A percentile compares a stretch with the other conserved stretches of the same genome.
Evolutionary conservation across 1,284 basidiomycete genomes (phyloP).

Genomic region (Puccinia novopanici): DNA sequence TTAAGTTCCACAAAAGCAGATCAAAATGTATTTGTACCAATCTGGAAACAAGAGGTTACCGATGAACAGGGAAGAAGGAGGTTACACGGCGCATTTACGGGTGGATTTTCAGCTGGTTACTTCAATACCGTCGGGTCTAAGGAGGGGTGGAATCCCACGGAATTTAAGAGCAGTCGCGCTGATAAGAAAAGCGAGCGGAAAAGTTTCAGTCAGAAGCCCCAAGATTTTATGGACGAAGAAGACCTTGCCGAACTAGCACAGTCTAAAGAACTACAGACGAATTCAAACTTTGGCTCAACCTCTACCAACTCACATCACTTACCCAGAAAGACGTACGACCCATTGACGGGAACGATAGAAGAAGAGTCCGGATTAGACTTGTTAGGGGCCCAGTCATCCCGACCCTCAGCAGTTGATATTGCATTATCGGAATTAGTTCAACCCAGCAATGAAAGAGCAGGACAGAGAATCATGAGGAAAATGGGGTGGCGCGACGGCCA

Average conservation of each 20-base stretch:
- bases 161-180: conserved; percentile 71
- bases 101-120: conserved; percentile 95
- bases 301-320: conserved; percentile 37
- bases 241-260: conserved; percentile 80
- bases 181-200: conserved; percentile 68
- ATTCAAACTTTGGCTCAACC: conserved; percentile 44
- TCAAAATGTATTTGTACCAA: conserved; percentile 85
- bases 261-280: conserved; percentile 65
- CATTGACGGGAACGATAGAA: conserved; percentile 61
- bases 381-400: conserved; percentile 12
- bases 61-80: conserved; percentile 91
- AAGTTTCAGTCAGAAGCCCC: conserved; percentile 64
- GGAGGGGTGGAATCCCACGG: conserved; percentile 94
- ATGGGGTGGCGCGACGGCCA: conserved; percentile 94
- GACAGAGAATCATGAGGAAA: conserved; percentile 80
- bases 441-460: conserved; percentile 59
- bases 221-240: conserved; percentile 99
- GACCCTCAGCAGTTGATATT: conserved; percentile 54
- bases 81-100: conserved; percentile 95
- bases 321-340: conserved; percentile 39
- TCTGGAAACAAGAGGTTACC: conserved; percentile 95
- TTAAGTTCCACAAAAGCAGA: conserved; percentile 81
- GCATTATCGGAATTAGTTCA: conserved; percentile 54
- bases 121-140: conserved; percentile 94
- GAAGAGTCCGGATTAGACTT: conserved; percentile 70